Evolutionary conservation across 257 asterid species (phyloP), one percentile per base, ranked within the genome.

Genomic region (Mitragyna speciosa): DNA sequence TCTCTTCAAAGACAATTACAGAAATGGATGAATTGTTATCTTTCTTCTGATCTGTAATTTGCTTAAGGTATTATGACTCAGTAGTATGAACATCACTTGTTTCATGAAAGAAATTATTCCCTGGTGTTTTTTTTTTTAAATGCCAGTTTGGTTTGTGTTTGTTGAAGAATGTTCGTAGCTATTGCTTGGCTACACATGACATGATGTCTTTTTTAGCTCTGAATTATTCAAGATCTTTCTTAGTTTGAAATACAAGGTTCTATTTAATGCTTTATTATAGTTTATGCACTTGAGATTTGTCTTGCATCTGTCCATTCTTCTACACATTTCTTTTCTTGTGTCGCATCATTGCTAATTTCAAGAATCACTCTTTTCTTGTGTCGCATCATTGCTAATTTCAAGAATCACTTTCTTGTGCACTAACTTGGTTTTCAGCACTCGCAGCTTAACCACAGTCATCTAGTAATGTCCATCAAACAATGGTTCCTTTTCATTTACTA

Each of bases 81-180:
- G 52, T 81, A 19, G 76, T 73, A 80, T 65, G 66, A 80, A 10
- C 43, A 73, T 80, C 75, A 73, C 80, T 81, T 75, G 14, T 58
- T 70, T 39, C 65, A 64, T 43, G 54, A 76, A 1, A 70, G 67
- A 51, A 45, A 28, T 56, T 47, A 80, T 65, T 49, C 49, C 67
- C 84, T 76, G 70, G 78, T 72, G 61, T 54, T 43, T 71, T 49
- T 80, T 71, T 56, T 74, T 51, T 26, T 73, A 75, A 81, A 69
- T 76, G 58, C 84, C 78, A 76, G 80, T 70, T 58, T 33, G 58
- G 19, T 47, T 22, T 63, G 4, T 70, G 59, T 26, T 24, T 48
- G 48, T 59, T 28, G 15, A 76, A 76, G 52, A 51, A 12, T 33
- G 47, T 30, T 64, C 30, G 17, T 63, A 15, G 45, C 47, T 67